phyloP scores from a whole-genome alignment of 2,329 filamentous ascomycete genomes.

The Chaetomium sp. region DNA sequence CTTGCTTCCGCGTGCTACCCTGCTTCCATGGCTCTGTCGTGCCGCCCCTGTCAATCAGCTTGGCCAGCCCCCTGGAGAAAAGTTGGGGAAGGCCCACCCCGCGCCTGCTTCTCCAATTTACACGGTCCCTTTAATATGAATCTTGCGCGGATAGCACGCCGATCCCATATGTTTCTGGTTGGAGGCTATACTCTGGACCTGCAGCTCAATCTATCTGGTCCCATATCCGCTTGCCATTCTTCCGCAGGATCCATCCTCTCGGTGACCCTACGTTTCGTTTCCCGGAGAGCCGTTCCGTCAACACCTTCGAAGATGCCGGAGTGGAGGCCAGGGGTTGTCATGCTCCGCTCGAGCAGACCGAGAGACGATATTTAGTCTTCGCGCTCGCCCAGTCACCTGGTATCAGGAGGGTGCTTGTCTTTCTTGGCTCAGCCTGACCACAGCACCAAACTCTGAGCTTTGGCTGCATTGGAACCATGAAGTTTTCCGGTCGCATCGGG shows the following conservation, averaged over 20 bases:
- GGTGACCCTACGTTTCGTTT: slow-evolving; percentile 32
- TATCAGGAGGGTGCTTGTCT: slow-evolving; percentile 25
- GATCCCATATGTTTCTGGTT: slow-evolving; percentile 31
- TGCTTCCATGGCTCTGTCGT: slow-evolving; percentile 24
- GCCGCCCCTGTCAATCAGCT: slow-evolving; percentile 24
- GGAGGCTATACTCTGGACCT: slow-evolving; percentile 34
- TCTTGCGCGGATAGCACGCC: slow-evolving; percentile 25
- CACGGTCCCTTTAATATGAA: slow-evolving; percentile 31
- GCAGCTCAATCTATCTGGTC: slow-evolving; percentile 34
- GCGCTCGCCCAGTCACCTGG: slow-evolving; percentile 5
- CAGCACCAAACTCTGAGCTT: slow-evolving; percentile 24
- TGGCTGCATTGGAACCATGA: slow-evolving; percentile 33
- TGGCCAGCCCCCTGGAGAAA: slow-evolving; percentile 22
- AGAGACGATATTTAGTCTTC: slow-evolving; percentile 29
- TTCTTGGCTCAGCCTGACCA: slow-evolving; percentile 26
- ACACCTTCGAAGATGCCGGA: slow-evolving; percentile 31
- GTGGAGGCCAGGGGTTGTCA: slow-evolving; percentile 14
- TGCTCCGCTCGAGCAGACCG: neutral
- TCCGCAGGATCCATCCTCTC: slow-evolving; percentile 36
- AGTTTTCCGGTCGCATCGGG: slow-evolving; percentile 32
- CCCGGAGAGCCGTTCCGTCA: slow-evolving; percentile 33
- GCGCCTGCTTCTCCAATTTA: slow-evolving; percentile 29
- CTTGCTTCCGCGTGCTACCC: slow-evolving; percentile 24
- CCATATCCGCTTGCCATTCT: slow-evolving; percentile 31
- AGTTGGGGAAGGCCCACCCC: slow-evolving; percentile 29